Evolutionary conservation across 2,329 filamentous ascomycete genomes (phyloP), one percentile per base, ranked within the genome.

Genomic region (Seiridium cupressi): DNA sequence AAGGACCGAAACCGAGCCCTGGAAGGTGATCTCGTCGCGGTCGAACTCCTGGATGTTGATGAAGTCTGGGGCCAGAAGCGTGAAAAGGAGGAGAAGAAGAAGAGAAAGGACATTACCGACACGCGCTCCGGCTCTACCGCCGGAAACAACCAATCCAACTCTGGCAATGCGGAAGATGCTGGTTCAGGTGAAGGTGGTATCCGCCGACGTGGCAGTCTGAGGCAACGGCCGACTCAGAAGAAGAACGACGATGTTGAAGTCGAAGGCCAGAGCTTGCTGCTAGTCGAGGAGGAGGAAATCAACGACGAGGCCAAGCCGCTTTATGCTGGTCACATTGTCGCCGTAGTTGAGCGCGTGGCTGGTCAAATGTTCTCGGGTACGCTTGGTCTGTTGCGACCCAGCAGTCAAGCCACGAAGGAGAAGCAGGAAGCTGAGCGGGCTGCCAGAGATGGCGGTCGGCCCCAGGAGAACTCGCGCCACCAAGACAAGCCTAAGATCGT

Each of bases 51-150:
- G 56, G 94, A 99, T 71, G 95, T 99, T 6, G 95, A 98, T 73
- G 95, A 99, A 73, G 95, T 99, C 3, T 99, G 95, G 95, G 87
- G 90, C 32, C 95, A 99, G 81, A 99, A 99, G 84, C 92, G 93
- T 60, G 95, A 99, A 76, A 99, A 99, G 76, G 95, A 99, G 78
- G 95, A 99, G 76, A 99, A 99, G 85, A 99, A 99, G 87, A 99
- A 98, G 82, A 91, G 95, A 75, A 99, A 99, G 83, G 95, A 99
- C 72, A 96, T 97, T 61, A 96, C 93, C 40, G 95, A 98, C 73
- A 93, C 92, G 61, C 89, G 94, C 65, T 87, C 86, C 57, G 89
- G 89, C 65, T 90, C 90, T 63, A 90, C 86, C 65, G 91, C 87
- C 69, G 90, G 89, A 64, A 88, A 88, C 63, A 88, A 85, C 69